Evolutionary conservation across 1,284 basidiomycete species (phyloP).

Genomic region (Hymenochaete sp.): DNA sequence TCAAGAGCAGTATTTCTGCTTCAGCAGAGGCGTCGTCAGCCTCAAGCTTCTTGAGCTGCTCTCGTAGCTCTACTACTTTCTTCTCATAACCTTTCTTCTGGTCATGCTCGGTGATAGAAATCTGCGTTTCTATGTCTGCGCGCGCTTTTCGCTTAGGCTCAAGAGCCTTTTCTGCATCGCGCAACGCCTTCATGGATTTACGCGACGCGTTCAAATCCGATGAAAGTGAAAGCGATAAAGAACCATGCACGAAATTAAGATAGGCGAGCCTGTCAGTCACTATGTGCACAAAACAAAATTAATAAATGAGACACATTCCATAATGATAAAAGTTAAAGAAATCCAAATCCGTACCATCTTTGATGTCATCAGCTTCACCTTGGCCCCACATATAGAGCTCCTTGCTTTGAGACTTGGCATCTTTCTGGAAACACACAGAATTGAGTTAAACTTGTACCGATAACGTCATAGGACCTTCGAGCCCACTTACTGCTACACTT

Average conservation of each 20-base stretch:
- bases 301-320: constrained; percentile 1
- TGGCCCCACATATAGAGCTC: constrained; percentile 78
- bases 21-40: constrained; percentile 55
- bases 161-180: constrained; percentile 57
- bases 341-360: constrained; percentile 49
- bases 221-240: constrained; percentile 51
- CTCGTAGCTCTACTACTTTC: constrained; percentile 54
- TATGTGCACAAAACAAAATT: constrained; percentile 22
- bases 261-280: constrained; percentile 73
- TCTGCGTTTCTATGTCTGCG: constrained; percentile 46
- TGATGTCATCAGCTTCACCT: constrained; percentile 55
- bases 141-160: constrained; percentile 54
- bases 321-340: constrained; percentile 1
- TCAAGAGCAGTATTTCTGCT: constrained; percentile 58
- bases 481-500: constrained; percentile 35
- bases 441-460: background rate
- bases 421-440: constrained; percentile 27
- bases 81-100: constrained; percentile 50
- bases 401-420: constrained; percentile 65
- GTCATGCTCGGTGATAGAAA: constrained; percentile 55
- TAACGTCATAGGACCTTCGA: too few relatives aligned
- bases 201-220: constrained; percentile 53
- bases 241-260: constrained; percentile 65
- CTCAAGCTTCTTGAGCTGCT: constrained; percentile 55
- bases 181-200: constrained; percentile 55